Conservation (phyloP, 2,329 filamentous ascomycete species). For the Geosmithia flava region DNA sequence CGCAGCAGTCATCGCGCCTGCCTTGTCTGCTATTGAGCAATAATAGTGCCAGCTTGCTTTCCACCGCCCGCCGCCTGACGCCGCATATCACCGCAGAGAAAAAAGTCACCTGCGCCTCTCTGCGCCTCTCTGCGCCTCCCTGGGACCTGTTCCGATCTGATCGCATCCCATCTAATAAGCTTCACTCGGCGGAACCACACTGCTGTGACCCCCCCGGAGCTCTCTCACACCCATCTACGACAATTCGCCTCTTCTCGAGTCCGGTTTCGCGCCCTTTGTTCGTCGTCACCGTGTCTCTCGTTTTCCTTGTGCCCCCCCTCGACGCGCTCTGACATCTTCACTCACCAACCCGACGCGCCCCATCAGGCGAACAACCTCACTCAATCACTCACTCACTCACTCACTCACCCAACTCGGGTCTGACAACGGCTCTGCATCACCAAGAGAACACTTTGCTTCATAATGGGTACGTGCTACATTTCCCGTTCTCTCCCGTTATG, state of each 20-base stretch:
- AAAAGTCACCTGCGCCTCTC: background rate
- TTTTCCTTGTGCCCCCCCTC: background rate
- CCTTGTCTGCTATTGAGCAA: background rate
- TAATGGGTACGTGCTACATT: background rate
- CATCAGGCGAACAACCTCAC: background rate
- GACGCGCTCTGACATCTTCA: background rate
- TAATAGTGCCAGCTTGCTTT: background rate
- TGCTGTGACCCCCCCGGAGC: background rate
- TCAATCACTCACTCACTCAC: background rate
- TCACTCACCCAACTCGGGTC: background rate
- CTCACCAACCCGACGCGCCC: background rate
- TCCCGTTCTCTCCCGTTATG: background rate
- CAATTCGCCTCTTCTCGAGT: background rate
- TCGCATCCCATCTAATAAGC: background rate
- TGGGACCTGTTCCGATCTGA: background rate
- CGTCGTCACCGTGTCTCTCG: background rate
- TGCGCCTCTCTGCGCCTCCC: background rate
- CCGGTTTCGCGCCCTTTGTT: background rate
- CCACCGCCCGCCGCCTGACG: background rate
- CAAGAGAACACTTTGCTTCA: background rate
- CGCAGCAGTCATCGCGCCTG: background rate
- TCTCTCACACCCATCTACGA: background rate
- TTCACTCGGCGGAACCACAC: background rate
- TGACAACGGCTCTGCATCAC: background rate
- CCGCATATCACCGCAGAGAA: background rate